Percentiles rank a stretch among this genome's conserved stretches.
These are phyloP conservation scores for Wickerhamiella infanticola DNA, from an alignment of 1,139 yeast species.

Conservation along the genomic window DNA sequence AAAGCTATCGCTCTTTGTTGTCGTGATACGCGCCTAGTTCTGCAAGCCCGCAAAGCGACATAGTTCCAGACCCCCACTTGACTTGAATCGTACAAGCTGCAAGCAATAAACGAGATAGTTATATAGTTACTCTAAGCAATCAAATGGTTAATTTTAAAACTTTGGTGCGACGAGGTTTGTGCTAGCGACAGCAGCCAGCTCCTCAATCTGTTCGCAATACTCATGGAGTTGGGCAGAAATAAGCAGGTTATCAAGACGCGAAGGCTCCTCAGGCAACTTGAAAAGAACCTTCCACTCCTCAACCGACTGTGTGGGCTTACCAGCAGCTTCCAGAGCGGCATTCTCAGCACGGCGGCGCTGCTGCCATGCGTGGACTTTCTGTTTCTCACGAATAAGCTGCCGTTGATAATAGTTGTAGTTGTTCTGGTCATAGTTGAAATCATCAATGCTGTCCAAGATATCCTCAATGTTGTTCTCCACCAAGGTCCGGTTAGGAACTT, in stretches of 20 bases:
- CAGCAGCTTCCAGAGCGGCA: slow-evolving; percentile 38
- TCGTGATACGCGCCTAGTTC: too few species aligned
- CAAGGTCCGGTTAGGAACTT: slow-evolving; percentile 28
- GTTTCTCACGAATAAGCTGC: slow-evolving; percentile 53
- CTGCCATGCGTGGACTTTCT: slow-evolving; percentile 62
- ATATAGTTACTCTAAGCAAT: too few species aligned
- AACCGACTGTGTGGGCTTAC: slow-evolving; percentile 36
- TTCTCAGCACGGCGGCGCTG: slow-evolving; percentile 57
- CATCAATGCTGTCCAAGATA: slow-evolving; percentile 60
- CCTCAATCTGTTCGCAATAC: slow-evolving; percentile 52
- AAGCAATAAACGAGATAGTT: too few species aligned
- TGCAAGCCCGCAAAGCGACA: too few species aligned
- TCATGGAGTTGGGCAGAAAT: slow-evolving; percentile 55
- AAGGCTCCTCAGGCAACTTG: slow-evolving; percentile 61
- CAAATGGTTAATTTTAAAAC: neutral
- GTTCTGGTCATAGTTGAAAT: slow-evolving; percentile 66
- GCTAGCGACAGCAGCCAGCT: slow-evolving; percentile 37
- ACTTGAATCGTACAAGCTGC: too few species aligned
- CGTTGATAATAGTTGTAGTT: slow-evolving; percentile 70
- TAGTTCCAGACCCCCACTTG: too few species aligned
- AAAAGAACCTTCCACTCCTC: slow-evolving; percentile 56
- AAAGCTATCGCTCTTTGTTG: too few species aligned
- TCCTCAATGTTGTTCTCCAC: slow-evolving; percentile 42
- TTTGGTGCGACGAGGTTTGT: slow-evolving; percentile 4
- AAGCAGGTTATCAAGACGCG: slow-evolving; percentile 58